Evolutionary conservation across 495 filamentous ascomycete species (phyloP), one percentile per base, ranked within the genome.

Genomic region (Filosporella fistucella): DNA sequence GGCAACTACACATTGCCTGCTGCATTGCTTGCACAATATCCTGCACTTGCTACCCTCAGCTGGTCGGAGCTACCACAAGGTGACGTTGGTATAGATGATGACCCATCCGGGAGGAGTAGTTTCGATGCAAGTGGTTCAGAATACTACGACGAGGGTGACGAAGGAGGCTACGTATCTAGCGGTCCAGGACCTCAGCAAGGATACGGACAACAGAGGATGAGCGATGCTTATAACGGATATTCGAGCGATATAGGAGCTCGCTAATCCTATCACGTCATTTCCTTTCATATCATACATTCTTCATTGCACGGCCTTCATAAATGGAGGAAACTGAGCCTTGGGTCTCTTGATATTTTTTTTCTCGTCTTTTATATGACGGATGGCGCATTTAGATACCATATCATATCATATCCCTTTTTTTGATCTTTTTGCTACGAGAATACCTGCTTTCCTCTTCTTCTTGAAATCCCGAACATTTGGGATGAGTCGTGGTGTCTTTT

Each of bases 1-100:
- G 73, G 77, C 22, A 73, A 71, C 42, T 88, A 87, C 57, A 69
- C 77, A n/a, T 74, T 97, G 7, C 93, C 93, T 4, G 88, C 85
- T 8, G 93, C 89, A 10, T 66, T 98, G 45, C 71, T 97, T 17
- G 86, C 85, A 13, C 93, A 96, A 56, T 97, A 95, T 61, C 93
- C 93, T 11, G 90, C 86, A 11, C 70, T 98, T 21, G 89, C 56
- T 10, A 59, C 48, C 32, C 22, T 59, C 14, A 59, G 49, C 33
- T 59, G 56, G 56, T 45, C 56, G 33, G 56, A 59, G 41, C n/a
- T 59, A 35, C 49, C 56, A 26, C 56, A 55, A 47, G 56, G 56
- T 8, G 52, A 59, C 33, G 48, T 35, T 10, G 56, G 51, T 21
- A 9, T 55, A 29, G 56, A 59, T 25, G 81, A 89, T 39, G 89